Evolutionary conservation across 345 rosid species (phyloP).

Genomic region (Lepidium aucheri): DNA sequence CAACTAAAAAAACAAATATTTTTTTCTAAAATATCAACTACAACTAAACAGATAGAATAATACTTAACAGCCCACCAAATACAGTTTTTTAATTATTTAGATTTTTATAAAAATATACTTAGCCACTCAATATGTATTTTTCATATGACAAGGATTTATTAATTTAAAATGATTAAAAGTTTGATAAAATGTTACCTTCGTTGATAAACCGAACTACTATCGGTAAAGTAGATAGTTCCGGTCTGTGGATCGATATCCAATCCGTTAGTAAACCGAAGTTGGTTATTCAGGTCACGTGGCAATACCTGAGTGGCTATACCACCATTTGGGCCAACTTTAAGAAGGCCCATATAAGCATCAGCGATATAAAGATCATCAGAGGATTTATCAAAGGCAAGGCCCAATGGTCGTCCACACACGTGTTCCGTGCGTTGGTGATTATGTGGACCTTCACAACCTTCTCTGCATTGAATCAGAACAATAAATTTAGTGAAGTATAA

Average conservation of each 20-base stretch:
- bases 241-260: slow-evolving; percentile 49
- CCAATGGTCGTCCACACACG: slow-evolving; percentile 76
- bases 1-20: no score
- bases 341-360: slow-evolving; percentile 75
- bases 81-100: no score
- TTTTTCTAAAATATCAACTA: no score
- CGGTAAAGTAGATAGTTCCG: slow-evolving; percentile 63
- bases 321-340: slow-evolving; percentile 67
- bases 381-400: slow-evolving; percentile 47
- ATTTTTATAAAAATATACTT: no score
- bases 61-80: no score
- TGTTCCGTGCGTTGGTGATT: slow-evolving; percentile 45
- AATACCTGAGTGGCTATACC: slow-evolving; percentile 49
- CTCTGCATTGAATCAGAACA: slow-evolving; percentile 17
- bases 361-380: slow-evolving; percentile 62
- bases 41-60: no score
- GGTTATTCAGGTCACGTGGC: slow-evolving; percentile 36
- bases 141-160: not conserved
- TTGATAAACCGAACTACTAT: slow-evolving; percentile 53
- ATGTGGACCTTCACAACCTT: slow-evolving; percentile 33
- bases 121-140: no score
- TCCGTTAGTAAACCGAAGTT: slow-evolving; percentile 43
- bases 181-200: slow-evolving; percentile 38
- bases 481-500: not conserved
- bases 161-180: not conserved